Conservation (phyloP, 331 rosid species). For the Pyrus hybrid region DNA sequence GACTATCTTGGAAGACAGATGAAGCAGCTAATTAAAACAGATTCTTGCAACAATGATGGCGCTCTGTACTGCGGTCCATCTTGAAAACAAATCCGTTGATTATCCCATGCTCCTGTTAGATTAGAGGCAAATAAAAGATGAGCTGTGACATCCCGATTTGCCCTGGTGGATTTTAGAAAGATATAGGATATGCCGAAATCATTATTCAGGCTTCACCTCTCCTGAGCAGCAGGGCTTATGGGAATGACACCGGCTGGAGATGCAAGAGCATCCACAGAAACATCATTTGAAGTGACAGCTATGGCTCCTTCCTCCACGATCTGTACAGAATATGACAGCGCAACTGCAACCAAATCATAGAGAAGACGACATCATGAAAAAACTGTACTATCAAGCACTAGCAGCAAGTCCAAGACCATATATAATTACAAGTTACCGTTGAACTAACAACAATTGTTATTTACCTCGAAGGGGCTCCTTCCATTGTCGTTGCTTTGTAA, state of each 20-base stretch:
- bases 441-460: conserved; percentile 8
- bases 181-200: neutral
- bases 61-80: neutral
- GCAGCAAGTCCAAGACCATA: neutral
- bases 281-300: conserved; percentile 57
- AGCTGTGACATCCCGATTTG: neutral
- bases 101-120: neutral
- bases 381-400: neutral
- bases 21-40: neutral
- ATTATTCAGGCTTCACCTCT: conserved; percentile 32
- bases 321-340: conserved; percentile 72
- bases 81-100: neutral
- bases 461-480: conserved; percentile 74
- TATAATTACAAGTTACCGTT: neutral
- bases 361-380: neutral
- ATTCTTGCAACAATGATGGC: neutral
- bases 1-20: neutral
- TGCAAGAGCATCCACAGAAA: conserved; percentile 70
- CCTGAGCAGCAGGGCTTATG: conserved; percentile 48
- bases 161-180: neutral
- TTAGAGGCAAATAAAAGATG: neutral
- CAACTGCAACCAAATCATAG: conserved; percentile 46
- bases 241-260: conserved; percentile 76
- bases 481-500: conserved; percentile 60
- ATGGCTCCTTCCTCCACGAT: conserved; percentile 71